phyloP scores from a whole-genome alignment of 106 monocot species.

The Triglochin maritima region DNA sequence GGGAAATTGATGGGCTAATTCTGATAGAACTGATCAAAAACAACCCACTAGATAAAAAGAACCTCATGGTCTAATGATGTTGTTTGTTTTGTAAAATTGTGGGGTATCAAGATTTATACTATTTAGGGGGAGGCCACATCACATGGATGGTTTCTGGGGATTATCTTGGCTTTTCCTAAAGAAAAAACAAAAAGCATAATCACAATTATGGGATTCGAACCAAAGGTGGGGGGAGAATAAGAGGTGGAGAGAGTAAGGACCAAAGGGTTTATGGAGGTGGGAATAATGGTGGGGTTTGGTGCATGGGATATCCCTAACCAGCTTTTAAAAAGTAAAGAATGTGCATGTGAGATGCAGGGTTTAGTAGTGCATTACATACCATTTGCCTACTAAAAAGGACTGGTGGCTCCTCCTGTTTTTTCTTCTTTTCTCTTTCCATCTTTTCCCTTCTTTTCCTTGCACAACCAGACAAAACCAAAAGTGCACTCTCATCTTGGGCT shows the following conservation, averaged over 20 bases:
- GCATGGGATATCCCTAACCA: conserved; percentile 4
- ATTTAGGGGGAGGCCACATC: conserved; percentile 4
- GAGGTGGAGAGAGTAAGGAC: not conserved
- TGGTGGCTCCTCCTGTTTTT: not conserved
- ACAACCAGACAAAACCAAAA: conserved; percentile 5
- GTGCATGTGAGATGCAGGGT: conserved; percentile 9
- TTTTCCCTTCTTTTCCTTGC: conserved; percentile 3
- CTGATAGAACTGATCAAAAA: too few relatives aligned
- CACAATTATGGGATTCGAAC: not conserved
- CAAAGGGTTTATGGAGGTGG: not conserved
- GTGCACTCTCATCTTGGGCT: conserved; percentile 1
- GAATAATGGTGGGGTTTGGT: not conserved
- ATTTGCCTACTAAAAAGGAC: conserved; percentile 7
- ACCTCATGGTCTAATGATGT: not conserved
- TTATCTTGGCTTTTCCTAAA: conserved; percentile 7
- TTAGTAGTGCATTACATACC: conserved; percentile 6
- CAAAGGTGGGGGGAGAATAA: not conserved
- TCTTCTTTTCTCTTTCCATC: conserved; percentile 3
- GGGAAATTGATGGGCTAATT: too few relatives aligned
- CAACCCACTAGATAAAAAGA: not conserved
- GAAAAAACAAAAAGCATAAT: conserved; percentile 7
- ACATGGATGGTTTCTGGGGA: conserved; percentile 1
- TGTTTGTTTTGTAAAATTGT: not conserved
- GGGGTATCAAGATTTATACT: conserved; percentile 1
- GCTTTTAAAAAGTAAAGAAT: conserved; percentile 11